phyloP scores from a whole-genome alignment of 2,329 filamentous ascomycete species.

The Scedosporium boydii region DNA sequence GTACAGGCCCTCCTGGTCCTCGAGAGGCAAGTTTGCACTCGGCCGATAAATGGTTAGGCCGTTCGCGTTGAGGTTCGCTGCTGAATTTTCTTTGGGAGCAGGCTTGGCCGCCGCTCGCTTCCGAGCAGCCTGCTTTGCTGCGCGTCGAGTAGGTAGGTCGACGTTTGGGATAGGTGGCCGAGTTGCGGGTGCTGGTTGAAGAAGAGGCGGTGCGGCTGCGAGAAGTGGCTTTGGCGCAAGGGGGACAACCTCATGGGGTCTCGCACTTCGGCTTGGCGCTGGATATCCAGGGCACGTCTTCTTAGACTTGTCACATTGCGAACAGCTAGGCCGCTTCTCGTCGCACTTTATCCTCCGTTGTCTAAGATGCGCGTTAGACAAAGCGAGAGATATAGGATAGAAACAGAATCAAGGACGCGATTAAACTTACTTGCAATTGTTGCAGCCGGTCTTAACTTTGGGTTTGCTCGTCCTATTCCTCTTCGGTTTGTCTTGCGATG shows the following conservation, averaged over 20 bases:
- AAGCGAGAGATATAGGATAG: background rate
- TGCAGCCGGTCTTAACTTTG: conserved; percentile 58
- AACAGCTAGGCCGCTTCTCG: conserved; percentile 50
- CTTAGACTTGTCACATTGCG: conserved; percentile 49
- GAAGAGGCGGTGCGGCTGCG: conserved; percentile 11
- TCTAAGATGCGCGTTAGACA: conserved; percentile 22
- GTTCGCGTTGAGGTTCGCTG: background rate
- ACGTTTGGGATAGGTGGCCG: background rate
- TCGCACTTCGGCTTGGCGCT: conserved; percentile 39
- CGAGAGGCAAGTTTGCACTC: conserved; percentile 34
- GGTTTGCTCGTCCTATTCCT: conserved; percentile 44
- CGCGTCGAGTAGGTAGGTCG: conserved; percentile 15
- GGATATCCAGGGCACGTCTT: conserved; percentile 53
- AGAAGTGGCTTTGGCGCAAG: conserved; percentile 38
- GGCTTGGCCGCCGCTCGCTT: conserved; percentile 1
- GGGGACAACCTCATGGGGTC: conserved; percentile 34
- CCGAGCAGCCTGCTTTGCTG: conserved; percentile 15
- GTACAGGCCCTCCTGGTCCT: conserved; percentile 44
- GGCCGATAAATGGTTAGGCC: background rate
- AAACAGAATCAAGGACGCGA: background rate
- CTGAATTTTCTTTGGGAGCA: conserved; percentile 8
- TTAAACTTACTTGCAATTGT: conserved; percentile 51
- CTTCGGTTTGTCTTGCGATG: conserved; percentile 18
- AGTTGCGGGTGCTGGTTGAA: conserved; percentile 4
- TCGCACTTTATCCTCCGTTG: conserved; percentile 57